A percentile compares a stretch with the other conserved stretches of the same genome.
phyloP scores from a whole-genome alignment of 257 asterid species.

The Solanum ossicruentum region DNA sequence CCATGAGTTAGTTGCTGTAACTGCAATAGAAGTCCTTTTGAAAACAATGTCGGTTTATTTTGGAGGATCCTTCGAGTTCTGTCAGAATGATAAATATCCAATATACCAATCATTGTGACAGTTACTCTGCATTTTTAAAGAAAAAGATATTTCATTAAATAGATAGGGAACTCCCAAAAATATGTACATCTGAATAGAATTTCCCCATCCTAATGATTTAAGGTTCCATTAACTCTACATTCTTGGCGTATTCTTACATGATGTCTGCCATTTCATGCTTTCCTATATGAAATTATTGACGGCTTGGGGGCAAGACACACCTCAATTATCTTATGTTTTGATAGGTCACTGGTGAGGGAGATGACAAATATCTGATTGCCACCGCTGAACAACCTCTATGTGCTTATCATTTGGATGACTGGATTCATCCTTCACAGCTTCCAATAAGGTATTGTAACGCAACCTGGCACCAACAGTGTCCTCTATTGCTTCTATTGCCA shows the following conservation, averaged over 20 bases:
- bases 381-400: constrained; percentile 95
- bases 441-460: constrained; percentile 51
- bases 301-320: not conserved
- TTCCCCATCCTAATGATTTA: not conserved
- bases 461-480: not conserved
- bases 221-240: not conserved
- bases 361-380: constrained; percentile 90
- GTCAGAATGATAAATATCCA: not conserved
- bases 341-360: constrained; percentile 97
- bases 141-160: not conserved
- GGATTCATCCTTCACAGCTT: constrained; percentile 82
- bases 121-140: not conserved
- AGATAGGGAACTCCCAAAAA: not conserved
- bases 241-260: not conserved
- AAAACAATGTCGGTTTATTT: not conserved
- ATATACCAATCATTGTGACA: not conserved
- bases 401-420: constrained; percentile 83
- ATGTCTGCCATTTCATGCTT: not conserved
- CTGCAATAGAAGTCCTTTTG: not conserved
- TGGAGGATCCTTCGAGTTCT: not conserved
- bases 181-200: not conserved
- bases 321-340: constrained; percentile 1
- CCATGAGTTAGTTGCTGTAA: not conserved
- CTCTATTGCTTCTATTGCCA: not conserved
- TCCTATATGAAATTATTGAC: not conserved